Conservation (phyloP, 2,329 filamentous ascomycete species). For the Ophioceras dolichostomum region DNA sequence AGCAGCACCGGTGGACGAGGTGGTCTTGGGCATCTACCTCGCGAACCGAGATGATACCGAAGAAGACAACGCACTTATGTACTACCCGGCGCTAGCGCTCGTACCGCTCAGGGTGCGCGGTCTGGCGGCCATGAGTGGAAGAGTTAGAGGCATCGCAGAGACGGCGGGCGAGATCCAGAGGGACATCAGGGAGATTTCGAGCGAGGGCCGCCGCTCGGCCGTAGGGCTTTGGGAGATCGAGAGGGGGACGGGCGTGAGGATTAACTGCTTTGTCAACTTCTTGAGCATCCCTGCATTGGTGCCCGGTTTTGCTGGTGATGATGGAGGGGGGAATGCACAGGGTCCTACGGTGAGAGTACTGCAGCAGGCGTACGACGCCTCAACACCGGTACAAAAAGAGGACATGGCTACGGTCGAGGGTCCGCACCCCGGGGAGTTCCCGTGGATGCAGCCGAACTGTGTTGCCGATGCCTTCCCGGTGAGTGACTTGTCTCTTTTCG, state of each 20-base stretch:
- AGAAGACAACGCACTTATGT: no score
- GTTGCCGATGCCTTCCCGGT: slow-evolving; percentile 19
- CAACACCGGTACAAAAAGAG: no score
- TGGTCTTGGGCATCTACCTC: slow-evolving; percentile 70
- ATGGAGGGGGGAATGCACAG: neutral
- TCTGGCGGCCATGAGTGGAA: slow-evolving; percentile 19
- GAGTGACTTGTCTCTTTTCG: slow-evolving; percentile 7
- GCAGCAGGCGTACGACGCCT: neutral
- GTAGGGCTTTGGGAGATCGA: slow-evolving; percentile 60
- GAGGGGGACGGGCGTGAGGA: slow-evolving; percentile 58
- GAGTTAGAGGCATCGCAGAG: slow-evolving; percentile 12
- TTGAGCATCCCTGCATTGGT: slow-evolving; percentile 30
- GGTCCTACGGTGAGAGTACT: neutral
- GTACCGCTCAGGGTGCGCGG: slow-evolving; percentile 53
- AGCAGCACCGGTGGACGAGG: no score
- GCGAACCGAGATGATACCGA: slow-evolving; percentile 64
- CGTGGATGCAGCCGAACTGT: slow-evolving; percentile 12
- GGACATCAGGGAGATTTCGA: slow-evolving; percentile 53
- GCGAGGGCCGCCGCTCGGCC: slow-evolving; percentile 31
- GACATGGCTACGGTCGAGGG: neutral
- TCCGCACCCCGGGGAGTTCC: slow-evolving; percentile 3
- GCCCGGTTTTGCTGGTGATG: neutral
- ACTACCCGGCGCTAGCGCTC: slow-evolving; percentile 66
- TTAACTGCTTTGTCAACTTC: slow-evolving; percentile 76
- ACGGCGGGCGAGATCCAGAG: slow-evolving; percentile 51